Conservation (phyloP, 768 basidiomycete species). For the Kwoniella newhampshirensis region DNA sequence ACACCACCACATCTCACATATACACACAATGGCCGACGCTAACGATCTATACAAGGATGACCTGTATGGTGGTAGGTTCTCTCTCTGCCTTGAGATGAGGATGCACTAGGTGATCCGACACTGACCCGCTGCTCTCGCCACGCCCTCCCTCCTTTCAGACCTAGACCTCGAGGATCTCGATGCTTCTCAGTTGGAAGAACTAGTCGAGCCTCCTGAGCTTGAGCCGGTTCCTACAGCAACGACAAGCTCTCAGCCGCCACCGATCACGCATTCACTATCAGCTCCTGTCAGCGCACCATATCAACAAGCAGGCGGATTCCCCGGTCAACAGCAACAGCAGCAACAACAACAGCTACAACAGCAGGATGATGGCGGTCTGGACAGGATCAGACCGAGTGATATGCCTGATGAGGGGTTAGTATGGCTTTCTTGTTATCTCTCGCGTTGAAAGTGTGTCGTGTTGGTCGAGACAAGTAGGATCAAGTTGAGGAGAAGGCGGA, state of each 20-base stretch:
- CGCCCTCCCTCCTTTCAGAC: constrained; percentile 16
- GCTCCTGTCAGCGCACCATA: constrained; percentile 57
- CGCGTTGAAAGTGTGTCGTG: too few species aligned
- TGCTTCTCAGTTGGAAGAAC: constrained; percentile 44
- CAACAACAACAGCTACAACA: constrained; percentile 14
- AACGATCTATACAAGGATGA: constrained; percentile 64
- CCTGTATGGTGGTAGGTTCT: constrained; percentile 73
- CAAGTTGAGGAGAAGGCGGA: too few species aligned
- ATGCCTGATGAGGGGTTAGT: constrained; percentile 99
- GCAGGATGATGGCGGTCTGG: constrained; percentile 21
- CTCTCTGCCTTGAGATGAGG: constrained; percentile 20
- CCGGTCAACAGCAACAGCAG: too few species aligned
- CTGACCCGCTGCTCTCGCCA: neutral
- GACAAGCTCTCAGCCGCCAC: constrained; percentile 3
- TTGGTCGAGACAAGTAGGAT: too few species aligned
- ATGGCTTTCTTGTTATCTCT: constrained; percentile 51
- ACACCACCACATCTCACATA: neutral
- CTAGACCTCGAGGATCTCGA: constrained; percentile 47
- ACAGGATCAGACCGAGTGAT: constrained; percentile 61
- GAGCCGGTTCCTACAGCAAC: constrained; percentile 74
- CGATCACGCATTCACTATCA: too few species aligned
- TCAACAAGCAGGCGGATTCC: constrained; percentile 20
- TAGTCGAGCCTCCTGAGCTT: constrained; percentile 61
- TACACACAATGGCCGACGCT: constrained; percentile 30
- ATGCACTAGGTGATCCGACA: neutral